Evolutionary conservation across 257 asterid species (phyloP), one percentile per base, ranked within the genome.

Genomic region (Penstemon eatonii): DNA sequence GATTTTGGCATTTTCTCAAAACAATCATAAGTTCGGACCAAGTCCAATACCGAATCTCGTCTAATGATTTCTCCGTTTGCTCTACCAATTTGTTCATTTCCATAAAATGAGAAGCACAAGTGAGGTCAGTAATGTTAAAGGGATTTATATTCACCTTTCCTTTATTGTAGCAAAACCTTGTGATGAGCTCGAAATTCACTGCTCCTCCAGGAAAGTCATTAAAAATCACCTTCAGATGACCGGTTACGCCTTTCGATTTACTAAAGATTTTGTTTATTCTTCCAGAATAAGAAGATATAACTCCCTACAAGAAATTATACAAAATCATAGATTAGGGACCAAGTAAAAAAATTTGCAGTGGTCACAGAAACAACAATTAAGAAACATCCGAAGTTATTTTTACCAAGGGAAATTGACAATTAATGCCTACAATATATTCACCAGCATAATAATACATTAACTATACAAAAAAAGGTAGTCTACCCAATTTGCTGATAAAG

Each of bases 201-300:
- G 96, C 83, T 77, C 98, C 98, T 41, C 97, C 98, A 0, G 98
- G 98, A 43, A 92, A 89, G 70, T 86, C 92, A 25, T 87, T 80
- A 86, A 86, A 85, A 59, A 92, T 79, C 73, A 89, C 87, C 90
- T 89, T 92, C 18, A 84, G 69, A 68, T 70, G 73, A 1, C 58
- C 67, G 0, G 68, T 41, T 33, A 36, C 68, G 4, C 80, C 82
- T 76, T 82, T 78, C 6, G 91, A 76, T 77, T 82, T 86, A 5
- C 83, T 42, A 2, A 92, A 65, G 63, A 92, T 43, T 58, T 74
- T 81, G 9, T 67, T 73, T 38, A 92, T 83, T 66, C 80, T 86
- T 60, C 85, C 87, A 0, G 92, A 87, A 68, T 87, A 85, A 8
- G 70, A 75, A 45, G 92, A 87, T 9, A 92, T 47, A 52, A 89